A percentile compares a stretch with the other conserved stretches of the same genome.
Conservation (phyloP, 441 rosid species). For the Corymbia calophylla region DNA sequence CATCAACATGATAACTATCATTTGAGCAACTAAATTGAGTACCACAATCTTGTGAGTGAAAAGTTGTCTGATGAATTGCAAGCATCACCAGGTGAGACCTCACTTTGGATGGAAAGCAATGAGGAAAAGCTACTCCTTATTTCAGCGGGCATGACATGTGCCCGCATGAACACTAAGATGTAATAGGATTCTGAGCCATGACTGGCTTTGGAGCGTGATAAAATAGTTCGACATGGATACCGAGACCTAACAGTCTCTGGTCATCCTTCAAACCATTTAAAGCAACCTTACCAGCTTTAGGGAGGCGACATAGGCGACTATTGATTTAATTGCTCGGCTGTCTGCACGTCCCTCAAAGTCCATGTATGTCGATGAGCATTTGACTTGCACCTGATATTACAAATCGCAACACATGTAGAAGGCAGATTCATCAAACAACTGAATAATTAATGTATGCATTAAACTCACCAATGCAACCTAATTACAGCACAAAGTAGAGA, state of each 20-base stretch:
- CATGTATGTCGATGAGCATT: conserved; percentile 63
- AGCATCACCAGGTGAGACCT: background rate
- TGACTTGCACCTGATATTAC: conserved; percentile 73
- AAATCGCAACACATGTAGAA: background rate
- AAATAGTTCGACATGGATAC: background rate
- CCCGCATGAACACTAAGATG: background rate
- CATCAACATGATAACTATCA: background rate
- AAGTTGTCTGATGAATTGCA: background rate
- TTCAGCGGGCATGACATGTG: background rate
- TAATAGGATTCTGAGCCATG: background rate
- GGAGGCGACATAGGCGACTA: conserved; percentile 83
- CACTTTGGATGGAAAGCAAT: background rate
- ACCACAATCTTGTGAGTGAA: background rate
- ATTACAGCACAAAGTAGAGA: background rate
- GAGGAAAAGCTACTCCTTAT: background rate
- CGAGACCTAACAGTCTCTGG: background rate
- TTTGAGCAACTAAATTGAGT: background rate
- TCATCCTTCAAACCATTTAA: background rate
- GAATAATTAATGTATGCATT: background rate
- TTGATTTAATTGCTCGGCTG: conserved; percentile 86
- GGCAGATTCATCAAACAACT: background rate
- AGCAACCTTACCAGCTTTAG: conserved; percentile 66
- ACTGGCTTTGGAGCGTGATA: background rate
- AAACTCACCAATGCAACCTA: background rate
- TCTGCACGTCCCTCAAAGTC: conserved; percentile 96